A percentile compares a stretch with the other conserved stretches of the same genome.
phyloP scores from a whole-genome alignment of 2,329 filamentous ascomycete species.

The Hortaea werneckii region DNA sequence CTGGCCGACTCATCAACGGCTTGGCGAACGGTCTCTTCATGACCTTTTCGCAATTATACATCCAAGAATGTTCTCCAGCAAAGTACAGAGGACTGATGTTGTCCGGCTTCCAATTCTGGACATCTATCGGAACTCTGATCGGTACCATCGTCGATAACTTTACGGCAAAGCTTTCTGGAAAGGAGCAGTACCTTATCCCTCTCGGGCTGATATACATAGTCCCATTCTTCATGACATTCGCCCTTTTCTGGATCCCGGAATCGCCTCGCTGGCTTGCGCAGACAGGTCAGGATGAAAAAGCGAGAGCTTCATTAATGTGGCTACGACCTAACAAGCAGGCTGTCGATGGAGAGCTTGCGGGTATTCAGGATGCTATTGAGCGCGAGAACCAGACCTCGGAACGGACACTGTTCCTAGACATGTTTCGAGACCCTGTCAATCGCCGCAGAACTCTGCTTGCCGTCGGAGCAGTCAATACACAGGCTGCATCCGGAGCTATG shows the following conservation, averaged over 20 bases:
- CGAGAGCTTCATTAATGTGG: constrained; percentile 11
- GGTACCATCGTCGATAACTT: constrained; percentile 46
- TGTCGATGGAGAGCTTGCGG: constrained; percentile 11
- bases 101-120: constrained; percentile 40
- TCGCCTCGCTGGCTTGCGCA: constrained; percentile 33
- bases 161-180: constrained; percentile 21
- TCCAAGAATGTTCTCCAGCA: constrained; percentile 43
- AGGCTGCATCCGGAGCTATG: constrained; percentile 30
- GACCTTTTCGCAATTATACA: constrained; percentile 44
- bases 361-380: constrained; percentile 26
- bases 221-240: constrained; percentile 36
- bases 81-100: constrained; percentile 41
- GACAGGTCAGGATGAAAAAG: constrained; percentile 8
- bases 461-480: constrained; percentile 26
- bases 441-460: constrained; percentile 27
- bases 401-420: constrained; percentile 24
- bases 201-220: constrained; percentile 46
- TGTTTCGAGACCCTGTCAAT: constrained; percentile 27
- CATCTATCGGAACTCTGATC: constrained; percentile 35
- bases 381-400: constrained; percentile 23
- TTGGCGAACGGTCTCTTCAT: constrained; percentile 49
- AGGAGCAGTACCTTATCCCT: constrained; percentile 35
- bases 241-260: constrained; percentile 30
- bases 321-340: constrained; percentile 9
- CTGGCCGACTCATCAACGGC: constrained; percentile 45